phyloP scores from a whole-genome alignment of 805 yeast species.

The Jamesozyma rosinii region DNA sequence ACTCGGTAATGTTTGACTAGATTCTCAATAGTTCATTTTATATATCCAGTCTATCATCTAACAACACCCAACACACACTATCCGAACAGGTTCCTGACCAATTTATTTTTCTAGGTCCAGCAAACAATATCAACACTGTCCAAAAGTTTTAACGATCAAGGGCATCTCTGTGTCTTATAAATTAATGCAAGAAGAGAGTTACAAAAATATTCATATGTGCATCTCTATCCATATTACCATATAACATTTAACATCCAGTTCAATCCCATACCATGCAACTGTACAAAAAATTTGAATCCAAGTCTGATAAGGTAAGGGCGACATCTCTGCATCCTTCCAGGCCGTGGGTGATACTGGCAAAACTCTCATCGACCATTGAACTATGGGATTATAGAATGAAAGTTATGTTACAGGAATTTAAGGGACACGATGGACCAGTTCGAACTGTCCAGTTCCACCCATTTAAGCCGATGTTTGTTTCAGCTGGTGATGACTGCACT shows the following conservation, averaged over 20 bases:
- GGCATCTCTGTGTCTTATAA: no score
- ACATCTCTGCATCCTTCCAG: constrained; percentile 88
- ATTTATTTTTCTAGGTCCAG: no score
- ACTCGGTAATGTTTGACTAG: no score
- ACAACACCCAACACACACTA: no score
- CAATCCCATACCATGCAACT: constrained; percentile 54
- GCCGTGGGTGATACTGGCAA: constrained; percentile 92
- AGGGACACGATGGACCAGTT: constrained; percentile 97
- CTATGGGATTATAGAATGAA: constrained; percentile 99
- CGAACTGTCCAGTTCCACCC: constrained; percentile 94
- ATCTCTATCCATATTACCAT: background rate
- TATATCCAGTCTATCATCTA: no score
- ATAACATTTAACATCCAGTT: background rate
- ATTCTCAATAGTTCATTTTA: no score
- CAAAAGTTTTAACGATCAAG: no score
- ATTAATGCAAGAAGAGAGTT: background rate
- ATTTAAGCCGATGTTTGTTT: constrained; percentile 90
- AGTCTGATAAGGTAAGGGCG: constrained; percentile 94
- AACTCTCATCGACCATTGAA: constrained; percentile 91
- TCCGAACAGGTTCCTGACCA: no score
- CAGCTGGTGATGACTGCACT: constrained; percentile 95
- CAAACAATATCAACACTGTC: no score
- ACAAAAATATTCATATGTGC: background rate
- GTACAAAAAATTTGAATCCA: constrained; percentile 86
- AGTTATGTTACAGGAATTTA: constrained; percentile 86